Base-by-base conservation (phyloP, 495 filamentous ascomycete genomes). In the Daldinia decipiens region DNA sequence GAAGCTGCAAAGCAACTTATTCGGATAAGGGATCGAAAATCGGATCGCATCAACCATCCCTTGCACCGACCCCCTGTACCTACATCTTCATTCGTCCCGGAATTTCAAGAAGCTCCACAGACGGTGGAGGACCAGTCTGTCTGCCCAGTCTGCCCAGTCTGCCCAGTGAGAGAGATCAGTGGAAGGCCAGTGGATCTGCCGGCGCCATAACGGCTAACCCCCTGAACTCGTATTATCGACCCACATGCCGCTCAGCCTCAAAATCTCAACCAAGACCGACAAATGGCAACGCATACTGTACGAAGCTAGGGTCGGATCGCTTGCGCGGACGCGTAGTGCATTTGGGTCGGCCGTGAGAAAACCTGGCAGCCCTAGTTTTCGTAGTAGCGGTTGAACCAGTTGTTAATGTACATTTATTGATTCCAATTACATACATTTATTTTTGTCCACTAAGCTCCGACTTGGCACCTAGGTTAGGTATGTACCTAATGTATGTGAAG, bases 241-340 rank as follows among this genome's bases (percentile, higher is more conserved):
- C 70, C 70, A 72, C 70, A 50, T 47, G 47, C 59, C 63, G 70
- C 70, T 72, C 70, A 72, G 70, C 70, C 70, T 72, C 70, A 72
- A 72, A 71, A 53, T 71, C 53, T 67, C 59, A 57, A 59, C 45
- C 9, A 27, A 40, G 32, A 27, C 15, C 52, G 55, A 47, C 45
- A 58, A 67, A 71, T 59, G 27, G 67, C 58, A 32, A 36, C 27
- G 27, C 17, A 62, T 27, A 31, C 51, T 54, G 27, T 47, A 65
- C 59, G 54, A 51, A 54, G 61, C 52, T 59, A 58, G 45, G 45
- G 60, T 63, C 52, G 66, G 59, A 64, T 45, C 36, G 40, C 56
- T 39, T 50, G 36, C 59, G 59, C 54, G 54, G 54, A 59, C 58
- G 59, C 36, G 47, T 59, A n/a, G n/a, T n/a, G n/a, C n/a, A 57